phyloP scores from a whole-genome alignment of 139 green algal genomes.

The Auxenochlorella pyrenoidosa region DNA sequence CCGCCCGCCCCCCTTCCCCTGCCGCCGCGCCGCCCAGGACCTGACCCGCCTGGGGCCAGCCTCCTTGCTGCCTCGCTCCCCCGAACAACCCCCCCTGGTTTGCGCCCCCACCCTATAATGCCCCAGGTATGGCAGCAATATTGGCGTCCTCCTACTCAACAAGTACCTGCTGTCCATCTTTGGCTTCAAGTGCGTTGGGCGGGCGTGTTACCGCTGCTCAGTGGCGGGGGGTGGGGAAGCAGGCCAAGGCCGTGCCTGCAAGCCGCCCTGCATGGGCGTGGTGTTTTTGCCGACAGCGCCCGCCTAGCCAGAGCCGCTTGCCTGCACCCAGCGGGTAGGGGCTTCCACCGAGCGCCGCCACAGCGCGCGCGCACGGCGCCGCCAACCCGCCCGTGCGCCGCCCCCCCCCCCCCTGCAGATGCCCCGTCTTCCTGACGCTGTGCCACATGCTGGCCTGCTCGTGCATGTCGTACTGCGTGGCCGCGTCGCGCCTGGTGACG shows the following conservation, averaged over 20 bases:
- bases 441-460: slow-evolving; percentile 93
- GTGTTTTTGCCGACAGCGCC: no score
- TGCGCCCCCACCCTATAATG: neutral
- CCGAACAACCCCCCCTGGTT: neutral
- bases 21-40: neutral
- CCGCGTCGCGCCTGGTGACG: slow-evolving; percentile 58
- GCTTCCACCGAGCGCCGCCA: no score
- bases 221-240: neutral
- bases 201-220: neutral
- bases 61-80: neutral
- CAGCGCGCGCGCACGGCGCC: no score
- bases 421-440: slow-evolving; percentile 92
- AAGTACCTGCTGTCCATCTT: slow-evolving; percentile 91
- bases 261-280: no score
- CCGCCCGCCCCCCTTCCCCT: neutral
- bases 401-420: slow-evolving; percentile 32
- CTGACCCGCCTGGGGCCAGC: neutral
- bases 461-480: slow-evolving; percentile 64
- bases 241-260: no score
- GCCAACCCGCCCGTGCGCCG: no score
- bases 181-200: slow-evolving; percentile 64
- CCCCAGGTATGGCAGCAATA: slow-evolving; percentile 91
- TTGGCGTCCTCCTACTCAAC: slow-evolving; percentile 94
- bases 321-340: no score
- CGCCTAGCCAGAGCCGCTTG: no score